Conservation (phyloP, 129 eudicot genomes). For the Ambrosia trifida region DNA sequence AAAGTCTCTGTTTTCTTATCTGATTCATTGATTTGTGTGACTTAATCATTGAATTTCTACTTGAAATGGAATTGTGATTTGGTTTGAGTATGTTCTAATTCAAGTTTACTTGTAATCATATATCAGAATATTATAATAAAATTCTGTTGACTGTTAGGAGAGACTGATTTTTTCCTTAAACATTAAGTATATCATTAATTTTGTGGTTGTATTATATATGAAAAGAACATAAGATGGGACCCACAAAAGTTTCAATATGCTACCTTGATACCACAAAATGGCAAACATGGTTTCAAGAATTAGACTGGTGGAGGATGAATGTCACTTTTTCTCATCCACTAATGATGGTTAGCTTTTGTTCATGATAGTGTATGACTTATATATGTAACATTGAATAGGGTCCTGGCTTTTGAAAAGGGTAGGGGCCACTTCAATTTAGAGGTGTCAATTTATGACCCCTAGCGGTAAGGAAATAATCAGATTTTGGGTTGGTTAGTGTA, state of each 20-base stretch:
- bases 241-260: conserved; percentile 7
- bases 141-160: conserved; percentile 23
- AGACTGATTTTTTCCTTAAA: conserved; percentile 21
- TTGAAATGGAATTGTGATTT: conserved; percentile 18
- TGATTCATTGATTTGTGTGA: conserved; percentile 13
- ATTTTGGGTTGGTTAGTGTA: background rate
- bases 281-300: conserved; percentile 13
- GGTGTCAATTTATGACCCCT: background rate
- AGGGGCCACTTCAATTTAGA: conserved; percentile 3
- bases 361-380: conserved; percentile 16
- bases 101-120: conserved; percentile 34
- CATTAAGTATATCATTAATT: conserved; percentile 15
- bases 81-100: conserved; percentile 27
- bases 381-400: conserved; percentile 19
- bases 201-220: background rate
- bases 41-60: conserved; percentile 9
- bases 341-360: conserved; percentile 23
- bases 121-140: conserved; percentile 12
- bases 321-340: conserved; percentile 20
- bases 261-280: conserved; percentile 28
- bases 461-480: background rate
- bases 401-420: background rate
- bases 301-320: conserved; percentile 21
- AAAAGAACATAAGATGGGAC: conserved; percentile 13
- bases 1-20: background rate